Base-by-base conservation (phyloP, 2,329 filamentous ascomycete genomes). In the Aureobasidium leucospermi region DNA sequence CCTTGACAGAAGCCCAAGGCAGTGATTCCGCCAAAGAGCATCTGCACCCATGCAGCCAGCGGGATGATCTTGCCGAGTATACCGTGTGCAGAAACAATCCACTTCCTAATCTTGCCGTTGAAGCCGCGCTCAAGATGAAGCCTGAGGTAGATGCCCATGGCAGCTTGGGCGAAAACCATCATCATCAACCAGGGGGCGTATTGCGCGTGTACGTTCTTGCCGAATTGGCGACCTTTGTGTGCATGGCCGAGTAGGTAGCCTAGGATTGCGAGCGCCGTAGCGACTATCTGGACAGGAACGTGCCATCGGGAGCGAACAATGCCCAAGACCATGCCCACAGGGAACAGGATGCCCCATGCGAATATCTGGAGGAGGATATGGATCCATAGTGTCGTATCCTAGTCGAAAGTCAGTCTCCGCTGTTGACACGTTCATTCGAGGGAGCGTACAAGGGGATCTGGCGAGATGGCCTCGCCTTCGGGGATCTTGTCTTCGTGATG, bases 21-120 rank as follows among this genome's bases (percentile, higher is more conserved):
- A 0, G 93, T 93, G 68, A 99, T 96, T 41, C 91, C 94, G 53
- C 94, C 94, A 73, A 99, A 96, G 6, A 99, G 72, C 85, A 99
- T 95, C 77, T 99, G 94, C 6, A 86, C 81, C 94, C 94, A 99
- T 29, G 88, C 84, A 1, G 91, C 80, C 2, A 97, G 75, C 1
- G 94, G 94, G 79, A 99, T 88, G 1, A 84, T 76, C 75, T 96
- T 96, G 65, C 94, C 94, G 41, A 96, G 75, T 60, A 96, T 73
- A 23, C 89, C 87, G 72, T 99, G 94, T 29, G 80, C 81, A 13
- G 85, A 76, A 6, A 93, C 87, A 47, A 93, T 79, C 55, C 85
- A 77, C 61, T 81, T 84, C 58, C 94, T 82, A 60, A 96, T 87
- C 68, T 83, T 85, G 29, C 85, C 91, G 69, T 95, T 83, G 67